A percentile compares a stretch with the other conserved stretches of the same genome.
phyloP scores from a whole-genome alignment of 805 yeast genomes.

The Suhomyces xylopsoci region DNA sequence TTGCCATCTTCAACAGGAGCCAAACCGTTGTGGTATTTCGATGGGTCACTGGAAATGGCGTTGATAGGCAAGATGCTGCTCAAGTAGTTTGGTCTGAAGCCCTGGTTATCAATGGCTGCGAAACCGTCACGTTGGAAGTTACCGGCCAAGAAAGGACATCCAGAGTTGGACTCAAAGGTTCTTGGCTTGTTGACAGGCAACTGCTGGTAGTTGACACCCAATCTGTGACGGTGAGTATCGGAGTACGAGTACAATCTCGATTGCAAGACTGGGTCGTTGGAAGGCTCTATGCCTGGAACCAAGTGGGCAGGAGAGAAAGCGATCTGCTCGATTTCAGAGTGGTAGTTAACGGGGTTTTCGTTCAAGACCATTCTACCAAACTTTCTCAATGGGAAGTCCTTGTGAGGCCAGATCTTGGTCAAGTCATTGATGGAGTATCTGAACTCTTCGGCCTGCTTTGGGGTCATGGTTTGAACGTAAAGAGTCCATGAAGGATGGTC shows the following conservation, averaged over 20 bases:
- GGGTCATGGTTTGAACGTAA: slow-evolving; percentile 59
- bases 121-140: slow-evolving; percentile 23
- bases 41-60: slow-evolving; percentile 18
- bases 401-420: slow-evolving; percentile 83
- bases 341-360: slow-evolving; percentile 82
- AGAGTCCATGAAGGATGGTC: slow-evolving; percentile 50
- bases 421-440: slow-evolving; percentile 49
- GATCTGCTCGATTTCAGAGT: slow-evolving; percentile 84
- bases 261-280: slow-evolving; percentile 82
- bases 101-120: slow-evolving; percentile 30
- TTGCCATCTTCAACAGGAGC: slow-evolving; percentile 20
- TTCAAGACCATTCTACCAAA: slow-evolving; percentile 78
- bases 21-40: slow-evolving; percentile 17
- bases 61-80: slow-evolving; percentile 37
- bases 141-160: slow-evolving; percentile 26
- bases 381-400: slow-evolving; percentile 79
- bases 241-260: slow-evolving; percentile 79
- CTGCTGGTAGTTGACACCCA: slow-evolving; percentile 74
- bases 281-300: slow-evolving; percentile 79
- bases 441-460: slow-evolving; percentile 52
- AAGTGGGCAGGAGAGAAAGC: slow-evolving; percentile 84
- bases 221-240: slow-evolving; percentile 81
- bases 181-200: slow-evolving; percentile 72
- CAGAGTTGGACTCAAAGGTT: slow-evolving; percentile 21
- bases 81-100: slow-evolving; percentile 50